Base-by-base conservation (phyloP, 176 grass and related monocot species). In the Alloteropsis semialata region DNA sequence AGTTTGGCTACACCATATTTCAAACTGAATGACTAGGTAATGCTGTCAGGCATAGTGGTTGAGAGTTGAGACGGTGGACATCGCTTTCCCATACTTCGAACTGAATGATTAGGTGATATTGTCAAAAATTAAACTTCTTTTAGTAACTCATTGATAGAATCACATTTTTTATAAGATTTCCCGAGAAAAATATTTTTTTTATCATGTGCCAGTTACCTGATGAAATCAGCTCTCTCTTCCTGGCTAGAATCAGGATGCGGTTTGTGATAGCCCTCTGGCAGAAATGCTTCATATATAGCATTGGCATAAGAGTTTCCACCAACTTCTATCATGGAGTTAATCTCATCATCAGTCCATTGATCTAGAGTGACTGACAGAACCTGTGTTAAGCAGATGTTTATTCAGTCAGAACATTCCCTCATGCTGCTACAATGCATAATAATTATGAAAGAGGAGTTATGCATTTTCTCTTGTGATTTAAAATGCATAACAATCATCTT, bases 271-370 rank as follows among this genome's bases (percentile, higher is more conserved):
- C 58, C 64, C 74, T 91, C 48, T n/a, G 94, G 89, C 38, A 97
- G 83, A 85, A 94, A 97, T 68, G 94, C 92, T 64, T 97, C 92
- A 55, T 91, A 94, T 72, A 92, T 93, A 41, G 92, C 82, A 81
- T 97, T 97, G 4, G 92, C 94, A 10, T 89, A 90, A 25, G 88
- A 90, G 73, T 97, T 97, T 79, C 94, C 94, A 69, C 94, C 94
- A 24, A 97, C 92, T 82, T 97, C 83, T 77, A 89, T 67, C 90
- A 97, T 90, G 15, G 84, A 90, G 50, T 94, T 84, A 59, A 92
- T 87, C 28, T 94, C 88, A 84, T 88, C 77, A 15, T 90, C 89
- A 19, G 72, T 69, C 94, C 94, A 94, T 86, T 94, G 85, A 92
- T 97, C 94, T 85, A 94, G 34, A 61, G 86, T 90, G 41, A 90